Conservation (phyloP, 2,329 filamentous ascomycete species). For the Aspergillus sp. region DNA sequence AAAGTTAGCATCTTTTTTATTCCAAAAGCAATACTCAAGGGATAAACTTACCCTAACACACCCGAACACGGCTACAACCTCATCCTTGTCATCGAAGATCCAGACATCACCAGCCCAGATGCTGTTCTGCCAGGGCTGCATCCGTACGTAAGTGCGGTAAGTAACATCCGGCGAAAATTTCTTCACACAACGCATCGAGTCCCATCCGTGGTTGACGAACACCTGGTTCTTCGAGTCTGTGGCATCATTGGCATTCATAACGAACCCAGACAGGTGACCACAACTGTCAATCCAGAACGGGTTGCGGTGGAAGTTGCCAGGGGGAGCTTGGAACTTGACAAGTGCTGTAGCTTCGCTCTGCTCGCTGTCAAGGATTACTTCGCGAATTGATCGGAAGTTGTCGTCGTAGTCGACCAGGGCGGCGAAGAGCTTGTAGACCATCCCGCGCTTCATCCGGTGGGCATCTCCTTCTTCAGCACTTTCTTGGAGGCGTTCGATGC, state of each 20-base stretch:
- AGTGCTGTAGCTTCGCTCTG: constrained; percentile 50
- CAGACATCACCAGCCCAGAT: constrained; percentile 56
- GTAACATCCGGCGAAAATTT: constrained; percentile 46
- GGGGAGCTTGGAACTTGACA: constrained; percentile 50
- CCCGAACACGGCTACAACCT: constrained; percentile 49
- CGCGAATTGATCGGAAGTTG: constrained; percentile 53
- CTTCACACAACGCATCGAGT: constrained; percentile 51
- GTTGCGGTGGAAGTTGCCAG: constrained; percentile 52
- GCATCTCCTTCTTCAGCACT: constrained; percentile 60
- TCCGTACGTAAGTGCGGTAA: constrained; percentile 56
- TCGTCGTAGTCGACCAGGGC: constrained; percentile 51
- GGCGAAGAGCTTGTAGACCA: constrained; percentile 70
- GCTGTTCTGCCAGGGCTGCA: constrained; percentile 48
- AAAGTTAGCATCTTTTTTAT: constrained; percentile 5
- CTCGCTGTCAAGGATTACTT: constrained; percentile 52
- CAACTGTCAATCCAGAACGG: constrained; percentile 56
- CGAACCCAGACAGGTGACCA: constrained; percentile 53
- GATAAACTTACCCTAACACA: constrained; percentile 36
- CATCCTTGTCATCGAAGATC: constrained; percentile 53
- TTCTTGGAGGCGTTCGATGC: constrained; percentile 52
- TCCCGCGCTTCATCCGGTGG: constrained; percentile 65
- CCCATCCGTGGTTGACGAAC: constrained; percentile 58
- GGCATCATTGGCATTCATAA: constrained; percentile 54
- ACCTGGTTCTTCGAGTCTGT: constrained; percentile 54
- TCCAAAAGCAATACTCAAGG: not conserved